Evolutionary conservation across 2,329 filamentous ascomycete genomes (phyloP).

Genomic region (Exophiala calicioides): DNA sequence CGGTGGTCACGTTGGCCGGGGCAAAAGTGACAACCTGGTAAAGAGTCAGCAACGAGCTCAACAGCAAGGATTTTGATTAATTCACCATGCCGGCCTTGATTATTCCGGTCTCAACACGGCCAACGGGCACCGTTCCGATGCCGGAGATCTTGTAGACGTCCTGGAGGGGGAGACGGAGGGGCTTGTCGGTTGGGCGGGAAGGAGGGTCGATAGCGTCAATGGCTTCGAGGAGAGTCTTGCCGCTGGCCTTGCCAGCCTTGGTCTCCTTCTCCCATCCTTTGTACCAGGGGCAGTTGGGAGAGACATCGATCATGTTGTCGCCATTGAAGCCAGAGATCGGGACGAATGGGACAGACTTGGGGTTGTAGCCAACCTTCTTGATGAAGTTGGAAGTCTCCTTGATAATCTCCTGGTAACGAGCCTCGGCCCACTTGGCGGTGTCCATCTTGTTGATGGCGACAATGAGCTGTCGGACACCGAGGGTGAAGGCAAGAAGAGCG

Average conservation of each 20-base stretch:
- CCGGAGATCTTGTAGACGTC: constrained; percentile 99
- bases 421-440: constrained; percentile 97
- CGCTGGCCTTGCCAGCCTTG: constrained; percentile 79
- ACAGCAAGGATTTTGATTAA: no score
- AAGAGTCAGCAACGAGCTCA: no score
- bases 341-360: constrained; percentile 97
- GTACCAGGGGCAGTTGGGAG: constrained; percentile 98
- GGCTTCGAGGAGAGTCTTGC: constrained; percentile 99
- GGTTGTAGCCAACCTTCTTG: constrained; percentile 99
- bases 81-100: constrained; percentile 77
- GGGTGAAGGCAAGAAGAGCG: constrained; percentile 99
- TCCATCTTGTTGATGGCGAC: constrained; percentile 99
- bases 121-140: constrained; percentile 99
- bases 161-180: constrained; percentile 99
- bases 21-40: constrained; percentile 99
- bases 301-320: constrained; percentile 96
- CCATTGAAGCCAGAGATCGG: constrained; percentile 99
- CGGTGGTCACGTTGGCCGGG: constrained; percentile 98
- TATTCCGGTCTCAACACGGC: constrained; percentile 99
- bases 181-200: constrained; percentile 95
- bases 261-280: constrained; percentile 99
- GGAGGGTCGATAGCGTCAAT: constrained; percentile 95
- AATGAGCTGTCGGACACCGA: constrained; percentile 99
- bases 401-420: constrained; percentile 97
- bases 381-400: constrained; percentile 99